phyloP scores from a whole-genome alignment of 2,329 filamentous ascomycete genomes.

The Aphanocladium album region DNA sequence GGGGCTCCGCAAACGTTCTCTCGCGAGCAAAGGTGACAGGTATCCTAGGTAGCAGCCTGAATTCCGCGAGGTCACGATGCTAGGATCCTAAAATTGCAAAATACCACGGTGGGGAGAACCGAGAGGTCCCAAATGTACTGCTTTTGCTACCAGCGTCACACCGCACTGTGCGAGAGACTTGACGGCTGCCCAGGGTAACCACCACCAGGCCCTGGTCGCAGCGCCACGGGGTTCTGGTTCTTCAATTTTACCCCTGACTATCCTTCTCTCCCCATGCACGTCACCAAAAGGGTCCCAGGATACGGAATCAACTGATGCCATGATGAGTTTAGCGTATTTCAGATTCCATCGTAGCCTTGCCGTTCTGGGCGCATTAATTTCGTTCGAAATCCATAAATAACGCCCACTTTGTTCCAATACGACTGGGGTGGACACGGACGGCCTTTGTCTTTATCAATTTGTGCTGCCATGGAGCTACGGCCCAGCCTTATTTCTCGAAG shows the following conservation, averaged over 20 bases:
- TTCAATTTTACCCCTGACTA: slow-evolving; percentile 10
- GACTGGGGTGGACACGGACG: too few species aligned
- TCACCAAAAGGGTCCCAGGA: not conserved
- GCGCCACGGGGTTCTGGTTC: not conserved
- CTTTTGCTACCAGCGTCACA: not conserved
- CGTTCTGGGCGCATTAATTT: too few species aligned
- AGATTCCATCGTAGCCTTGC: not conserved
- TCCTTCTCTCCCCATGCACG: not conserved
- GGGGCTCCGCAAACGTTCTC: not conserved
- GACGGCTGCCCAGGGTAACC: not conserved
- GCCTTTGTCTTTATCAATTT: too few species aligned
- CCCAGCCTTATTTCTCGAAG: too few species aligned
- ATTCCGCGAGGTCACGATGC: not conserved
- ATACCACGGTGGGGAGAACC: not conserved
- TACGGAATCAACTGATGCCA: not conserved
- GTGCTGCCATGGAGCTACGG: too few species aligned
- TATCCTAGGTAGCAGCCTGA: too few species aligned
- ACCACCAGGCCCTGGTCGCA: not conserved
- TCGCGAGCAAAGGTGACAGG: not conserved
- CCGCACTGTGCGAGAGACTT: not conserved
- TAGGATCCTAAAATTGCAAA: not conserved
- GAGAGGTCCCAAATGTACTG: not conserved
- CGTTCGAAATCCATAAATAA: too few species aligned
- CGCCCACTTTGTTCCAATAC: too few species aligned
- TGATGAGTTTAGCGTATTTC: not conserved